Evolutionary conservation across 2,329 filamentous ascomycete genomes (phyloP).

Genomic region (Trichoderma koningiopsis): DNA sequence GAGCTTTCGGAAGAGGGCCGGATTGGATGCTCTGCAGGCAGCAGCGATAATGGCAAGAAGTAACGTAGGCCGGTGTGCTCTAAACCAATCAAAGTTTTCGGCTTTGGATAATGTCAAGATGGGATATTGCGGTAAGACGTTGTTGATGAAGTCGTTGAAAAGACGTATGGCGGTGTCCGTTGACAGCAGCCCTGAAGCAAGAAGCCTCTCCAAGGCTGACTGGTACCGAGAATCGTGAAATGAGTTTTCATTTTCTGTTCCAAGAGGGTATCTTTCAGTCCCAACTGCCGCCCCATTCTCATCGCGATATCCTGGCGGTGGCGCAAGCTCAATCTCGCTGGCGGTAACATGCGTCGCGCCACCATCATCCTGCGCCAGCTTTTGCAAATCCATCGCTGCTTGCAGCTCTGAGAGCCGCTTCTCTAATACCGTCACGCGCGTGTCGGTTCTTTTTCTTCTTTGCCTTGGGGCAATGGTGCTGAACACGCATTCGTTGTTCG

Average conservation of each 20-base stretch:
- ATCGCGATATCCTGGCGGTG: background rate
- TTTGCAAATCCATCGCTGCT: background rate
- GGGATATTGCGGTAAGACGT: background rate
- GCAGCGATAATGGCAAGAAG: background rate
- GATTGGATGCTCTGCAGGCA: background rate
- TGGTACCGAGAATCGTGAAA: no score
- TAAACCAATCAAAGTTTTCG: background rate
- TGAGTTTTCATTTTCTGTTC: background rate
- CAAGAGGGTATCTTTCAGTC: background rate
- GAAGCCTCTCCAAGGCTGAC: background rate
- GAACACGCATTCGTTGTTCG: background rate
- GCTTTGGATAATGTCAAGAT: background rate
- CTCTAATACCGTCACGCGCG: background rate
- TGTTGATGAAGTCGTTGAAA: background rate
- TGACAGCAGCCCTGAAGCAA: background rate
- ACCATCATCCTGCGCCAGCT: background rate
- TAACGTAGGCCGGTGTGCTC: background rate
- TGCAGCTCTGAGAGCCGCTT: background rate
- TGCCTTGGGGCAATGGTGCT: background rate
- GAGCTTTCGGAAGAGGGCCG: background rate
- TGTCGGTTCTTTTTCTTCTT: background rate
- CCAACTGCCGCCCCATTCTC: background rate
- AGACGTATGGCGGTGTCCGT: background rate
- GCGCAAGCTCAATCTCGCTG: background rate
- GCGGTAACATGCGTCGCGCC: background rate